phyloP scores from a whole-genome alignment of 371 early-diverging fungal genomes.

The Lichtheimia hyalospora region DNA sequence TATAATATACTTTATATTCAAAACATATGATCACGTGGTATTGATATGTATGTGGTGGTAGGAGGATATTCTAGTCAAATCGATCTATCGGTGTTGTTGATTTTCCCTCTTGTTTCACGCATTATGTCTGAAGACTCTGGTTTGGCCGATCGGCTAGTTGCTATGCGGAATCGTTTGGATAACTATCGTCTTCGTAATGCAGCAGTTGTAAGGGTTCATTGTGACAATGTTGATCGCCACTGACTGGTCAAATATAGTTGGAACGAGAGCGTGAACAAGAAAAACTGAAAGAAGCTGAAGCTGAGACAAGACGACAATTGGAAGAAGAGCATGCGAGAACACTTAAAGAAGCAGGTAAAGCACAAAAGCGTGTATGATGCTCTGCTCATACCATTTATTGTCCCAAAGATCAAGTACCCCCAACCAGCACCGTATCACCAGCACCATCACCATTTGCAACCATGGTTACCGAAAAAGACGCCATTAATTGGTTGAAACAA shows the following conservation, averaged over 20 bases:
- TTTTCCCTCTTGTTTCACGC: too few species aligned
- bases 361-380: background rate
- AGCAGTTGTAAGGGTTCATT: constrained; percentile 16
- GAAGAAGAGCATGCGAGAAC: constrained; percentile 12
- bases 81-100: too few species aligned
- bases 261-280: constrained; percentile 56
- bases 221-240: background rate
- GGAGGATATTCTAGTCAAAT: too few species aligned
- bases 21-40: too few species aligned
- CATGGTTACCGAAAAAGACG: constrained; percentile 36
- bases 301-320: constrained; percentile 25
- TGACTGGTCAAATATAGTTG: constrained; percentile 18
- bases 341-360: background rate
- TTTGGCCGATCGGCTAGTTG: background rate
- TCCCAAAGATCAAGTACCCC: background rate
- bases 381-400: background rate
- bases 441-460: constrained; percentile 5
- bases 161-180: constrained; percentile 19
- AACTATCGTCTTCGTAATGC: constrained; percentile 17
- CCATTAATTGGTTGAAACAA: constrained; percentile 32
- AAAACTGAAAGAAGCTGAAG: constrained; percentile 38
- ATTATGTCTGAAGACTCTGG: too few species aligned
- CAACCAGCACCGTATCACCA: background rate
- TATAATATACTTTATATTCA: too few species aligned
- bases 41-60: too few species aligned